A percentile compares a stretch with the other conserved stretches of the same genome.
phyloP scores from a whole-genome alignment of 805 yeast genomes.

The Ogataea sp. region DNA sequence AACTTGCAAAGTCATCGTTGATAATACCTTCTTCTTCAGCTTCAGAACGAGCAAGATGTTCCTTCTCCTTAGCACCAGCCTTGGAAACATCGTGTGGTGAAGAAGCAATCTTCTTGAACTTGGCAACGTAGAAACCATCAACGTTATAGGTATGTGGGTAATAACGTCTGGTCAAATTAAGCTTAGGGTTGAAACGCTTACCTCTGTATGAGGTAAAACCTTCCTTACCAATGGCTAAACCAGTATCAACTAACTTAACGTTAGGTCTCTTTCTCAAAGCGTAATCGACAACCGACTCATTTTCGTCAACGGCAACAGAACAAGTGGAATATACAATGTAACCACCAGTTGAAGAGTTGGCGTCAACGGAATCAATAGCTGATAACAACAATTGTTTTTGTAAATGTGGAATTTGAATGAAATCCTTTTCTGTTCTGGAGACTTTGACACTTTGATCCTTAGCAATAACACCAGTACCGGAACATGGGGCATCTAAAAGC shows the following conservation, averaged over 20 bases:
- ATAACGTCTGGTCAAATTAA: constrained; percentile 84
- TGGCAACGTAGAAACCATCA: constrained; percentile 97
- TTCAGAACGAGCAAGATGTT: constrained; percentile 71
- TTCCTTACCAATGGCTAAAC: constrained; percentile 87
- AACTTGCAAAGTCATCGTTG: constrained; percentile 77
- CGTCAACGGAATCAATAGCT: constrained; percentile 97
- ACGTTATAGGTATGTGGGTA: constrained; percentile 98
- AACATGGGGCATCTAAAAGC: constrained; percentile 95
- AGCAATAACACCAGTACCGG: constrained; percentile 99
- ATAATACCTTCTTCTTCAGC: constrained; percentile 72
- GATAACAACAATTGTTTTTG: constrained; percentile 90
- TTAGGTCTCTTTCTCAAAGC: constrained; percentile 95
- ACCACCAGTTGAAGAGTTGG: constrained; percentile 87
- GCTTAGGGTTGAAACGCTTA: constrained; percentile 71
- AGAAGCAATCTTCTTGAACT: constrained; percentile 84
- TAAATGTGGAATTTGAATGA: constrained; percentile 91
- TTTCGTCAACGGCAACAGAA: constrained; percentile 97
- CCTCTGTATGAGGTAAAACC: constrained; percentile 94
- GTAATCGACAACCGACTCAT: constrained; percentile 97
- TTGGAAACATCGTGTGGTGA: constrained; percentile 78
- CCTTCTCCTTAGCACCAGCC: constrained; percentile 87
- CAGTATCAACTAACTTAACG: constrained; percentile 88
- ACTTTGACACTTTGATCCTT: constrained; percentile 94
- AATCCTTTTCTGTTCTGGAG: constrained; percentile 91
- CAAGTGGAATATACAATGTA: constrained; percentile 95